Conservation (phyloP, 1,284 basidiomycete genomes). For the Moniliella sp. region DNA sequence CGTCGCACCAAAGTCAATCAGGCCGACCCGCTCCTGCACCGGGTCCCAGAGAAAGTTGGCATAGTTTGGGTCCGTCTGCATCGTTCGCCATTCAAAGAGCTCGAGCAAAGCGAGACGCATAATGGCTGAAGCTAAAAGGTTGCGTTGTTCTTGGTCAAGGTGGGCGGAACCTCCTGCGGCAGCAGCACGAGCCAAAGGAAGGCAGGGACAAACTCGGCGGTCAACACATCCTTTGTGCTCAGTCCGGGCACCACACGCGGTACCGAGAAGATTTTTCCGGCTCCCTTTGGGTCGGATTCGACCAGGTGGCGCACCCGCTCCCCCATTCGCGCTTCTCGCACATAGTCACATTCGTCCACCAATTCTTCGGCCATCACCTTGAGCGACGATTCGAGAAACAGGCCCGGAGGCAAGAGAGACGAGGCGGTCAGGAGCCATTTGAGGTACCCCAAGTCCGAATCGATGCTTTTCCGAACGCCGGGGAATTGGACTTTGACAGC, state of each 20-base stretch:
- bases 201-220: conserved; percentile 69
- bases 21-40: conserved; percentile 42
- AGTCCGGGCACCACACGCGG: conserved; percentile 59
- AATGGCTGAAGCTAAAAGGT: conserved; percentile 55
- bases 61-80: conserved; percentile 99
- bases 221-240: conserved; percentile 59
- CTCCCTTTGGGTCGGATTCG: conserved; percentile 31
- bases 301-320: conserved; percentile 41
- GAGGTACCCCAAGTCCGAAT: conserved; percentile 67
- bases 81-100: conserved; percentile 67
- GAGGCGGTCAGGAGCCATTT: conserved; percentile 62
- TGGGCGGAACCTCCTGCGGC: conserved; percentile 41
- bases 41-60: conserved; percentile 82
- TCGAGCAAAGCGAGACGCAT: conserved; percentile 71
- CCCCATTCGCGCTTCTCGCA: conserved; percentile 59
- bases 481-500: conserved; percentile 95
- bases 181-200: too few species aligned
- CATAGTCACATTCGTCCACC: conserved; percentile 83
- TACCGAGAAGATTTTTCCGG: conserved; percentile 50
- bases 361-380: conserved; percentile 71
- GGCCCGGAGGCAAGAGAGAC: conserved; percentile 56
- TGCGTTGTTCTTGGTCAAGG: not conserved
- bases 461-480: conserved; percentile 63
- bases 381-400: conserved; percentile 57
- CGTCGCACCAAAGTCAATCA: conserved; percentile 90